Percentiles rank a stretch among this genome's conserved stretches.
These are phyloP conservation scores for Ceratorhiza oryzae-sativae DNA, from an alignment of 1,284 basidiomycete species.

Conservation along the genomic window DNA sequence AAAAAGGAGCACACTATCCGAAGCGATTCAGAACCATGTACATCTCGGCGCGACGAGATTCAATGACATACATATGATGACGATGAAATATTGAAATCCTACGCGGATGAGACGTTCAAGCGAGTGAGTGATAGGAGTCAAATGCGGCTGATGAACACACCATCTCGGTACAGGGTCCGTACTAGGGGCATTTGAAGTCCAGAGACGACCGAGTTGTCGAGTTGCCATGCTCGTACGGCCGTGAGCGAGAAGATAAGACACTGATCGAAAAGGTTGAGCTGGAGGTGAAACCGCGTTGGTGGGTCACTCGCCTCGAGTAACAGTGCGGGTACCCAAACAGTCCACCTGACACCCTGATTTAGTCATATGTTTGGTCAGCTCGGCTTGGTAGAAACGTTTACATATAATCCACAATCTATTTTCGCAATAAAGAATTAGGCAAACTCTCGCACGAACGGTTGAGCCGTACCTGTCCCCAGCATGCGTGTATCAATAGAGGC, in stretches of 20 bases:
- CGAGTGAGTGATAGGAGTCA: background rate
- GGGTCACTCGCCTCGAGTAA: conserved; percentile 3
- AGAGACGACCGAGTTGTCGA: background rate
- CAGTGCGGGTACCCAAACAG: conserved; percentile 22
- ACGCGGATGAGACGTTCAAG: too few species aligned
- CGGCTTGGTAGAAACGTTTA: background rate
- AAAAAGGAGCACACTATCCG: conserved; percentile 20
- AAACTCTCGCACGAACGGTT: too few species aligned
- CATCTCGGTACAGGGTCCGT: conserved; percentile 30
- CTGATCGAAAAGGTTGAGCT: background rate
- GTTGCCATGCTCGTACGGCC: conserved; percentile 25
- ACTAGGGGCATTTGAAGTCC: background rate
- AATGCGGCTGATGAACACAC: background rate
- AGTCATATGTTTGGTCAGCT: background rate
- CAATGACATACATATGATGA: conserved; percentile 21
- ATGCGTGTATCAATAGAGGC: conserved; percentile 1
- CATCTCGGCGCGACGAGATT: background rate
- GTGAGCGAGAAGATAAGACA: conserved; percentile 14
- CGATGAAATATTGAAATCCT: conserved; percentile 36
- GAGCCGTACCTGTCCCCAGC: conserved; percentile 27
- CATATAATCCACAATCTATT: conserved; percentile 12
- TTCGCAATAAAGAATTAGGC: background rate
- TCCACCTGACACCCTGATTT: conserved; percentile 1
- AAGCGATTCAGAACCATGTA: background rate
- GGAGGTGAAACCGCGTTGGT: background rate